Evolutionary conservation across 1,284 basidiomycete species (phyloP).

Genomic region (Sphaerobolus stellatus): DNA sequence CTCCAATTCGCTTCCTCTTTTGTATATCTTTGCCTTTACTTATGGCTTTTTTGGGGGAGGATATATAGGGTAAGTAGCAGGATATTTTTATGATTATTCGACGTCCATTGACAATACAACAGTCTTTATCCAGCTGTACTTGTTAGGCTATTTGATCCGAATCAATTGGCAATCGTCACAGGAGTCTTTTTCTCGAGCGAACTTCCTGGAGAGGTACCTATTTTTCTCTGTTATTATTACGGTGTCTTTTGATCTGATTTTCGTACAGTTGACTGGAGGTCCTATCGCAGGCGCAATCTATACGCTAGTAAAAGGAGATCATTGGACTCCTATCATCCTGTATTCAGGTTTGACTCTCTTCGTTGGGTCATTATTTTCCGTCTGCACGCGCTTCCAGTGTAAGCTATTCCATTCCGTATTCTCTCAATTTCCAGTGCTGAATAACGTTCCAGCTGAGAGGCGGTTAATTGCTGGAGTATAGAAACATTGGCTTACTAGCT

Average conservation of each 20-base stretch:
- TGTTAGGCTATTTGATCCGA: conserved; percentile 6
- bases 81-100: too few relatives aligned
- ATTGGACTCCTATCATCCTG: not conserved
- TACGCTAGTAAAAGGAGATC: not conserved
- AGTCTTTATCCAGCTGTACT: conserved; percentile 10
- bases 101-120: too few relatives aligned
- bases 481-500: too few relatives aligned
- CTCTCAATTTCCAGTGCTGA: too few relatives aligned
- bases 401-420: not conserved
- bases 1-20: conserved; percentile 6
- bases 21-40: conserved; percentile 8
- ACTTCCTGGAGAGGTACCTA: conserved; percentile 9
- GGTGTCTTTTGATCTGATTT: not conserved
- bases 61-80: conserved; percentile 8
- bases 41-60: conserved; percentile 13
- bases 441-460: too few relatives aligned
- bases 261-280: not conserved
- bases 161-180: conserved; percentile 5
- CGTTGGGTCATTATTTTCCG: not conserved
- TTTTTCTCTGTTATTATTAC: not conserved
- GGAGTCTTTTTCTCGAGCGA: conserved; percentile 10
- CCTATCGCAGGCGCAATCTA: not conserved
- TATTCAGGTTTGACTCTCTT: not conserved
- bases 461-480: too few relatives aligned
- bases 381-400: not conserved